A percentile compares a stretch with the other conserved stretches of the same genome.
phyloP scores from a whole-genome alignment of 768 basidiomycete genomes.

The Mycena crocata region DNA sequence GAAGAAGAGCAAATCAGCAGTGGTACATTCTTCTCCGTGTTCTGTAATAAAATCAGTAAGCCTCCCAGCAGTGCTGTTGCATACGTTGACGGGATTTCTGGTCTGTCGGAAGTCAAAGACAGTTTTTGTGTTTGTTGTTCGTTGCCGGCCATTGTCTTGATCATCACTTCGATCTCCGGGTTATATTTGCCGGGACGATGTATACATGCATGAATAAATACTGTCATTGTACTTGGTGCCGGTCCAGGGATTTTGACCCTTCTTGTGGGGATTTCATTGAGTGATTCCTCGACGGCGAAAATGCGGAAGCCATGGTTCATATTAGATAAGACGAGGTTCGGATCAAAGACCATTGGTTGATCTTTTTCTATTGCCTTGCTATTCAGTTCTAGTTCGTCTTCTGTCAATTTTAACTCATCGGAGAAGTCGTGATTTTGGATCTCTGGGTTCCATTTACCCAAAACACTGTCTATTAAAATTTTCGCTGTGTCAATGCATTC shows the following conservation, averaged over 20 bases:
- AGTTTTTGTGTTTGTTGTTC: neutral
- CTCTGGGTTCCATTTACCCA: constrained; percentile 13
- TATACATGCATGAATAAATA: no score
- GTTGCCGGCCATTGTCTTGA: neutral
- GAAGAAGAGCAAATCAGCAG: neutral
- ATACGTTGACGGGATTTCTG: neutral
- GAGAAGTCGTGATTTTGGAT: no score
- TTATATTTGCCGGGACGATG: no score
- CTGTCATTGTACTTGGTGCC: no score
- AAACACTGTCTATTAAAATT: neutral
- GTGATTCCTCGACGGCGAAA: neutral
- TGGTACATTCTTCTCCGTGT: neutral
- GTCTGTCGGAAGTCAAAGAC: neutral
- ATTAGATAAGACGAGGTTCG: neutral
- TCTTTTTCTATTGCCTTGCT: neutral
- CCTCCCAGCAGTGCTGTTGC: neutral
- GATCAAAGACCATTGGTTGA: neutral
- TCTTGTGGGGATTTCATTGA: neutral
- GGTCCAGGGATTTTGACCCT: neutral
- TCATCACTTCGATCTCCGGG: no score
- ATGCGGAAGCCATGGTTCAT: neutral
- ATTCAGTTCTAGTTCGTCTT: neutral
- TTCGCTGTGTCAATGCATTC: constrained; percentile 3
- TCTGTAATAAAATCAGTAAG: neutral
- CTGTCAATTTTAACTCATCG: neutral